Percentiles rank a stretch among this genome's conserved stretches.
Conservation (phyloP, 2,329 filamentous ascomycete species). For the Fusarium pseudocircinatum region DNA sequence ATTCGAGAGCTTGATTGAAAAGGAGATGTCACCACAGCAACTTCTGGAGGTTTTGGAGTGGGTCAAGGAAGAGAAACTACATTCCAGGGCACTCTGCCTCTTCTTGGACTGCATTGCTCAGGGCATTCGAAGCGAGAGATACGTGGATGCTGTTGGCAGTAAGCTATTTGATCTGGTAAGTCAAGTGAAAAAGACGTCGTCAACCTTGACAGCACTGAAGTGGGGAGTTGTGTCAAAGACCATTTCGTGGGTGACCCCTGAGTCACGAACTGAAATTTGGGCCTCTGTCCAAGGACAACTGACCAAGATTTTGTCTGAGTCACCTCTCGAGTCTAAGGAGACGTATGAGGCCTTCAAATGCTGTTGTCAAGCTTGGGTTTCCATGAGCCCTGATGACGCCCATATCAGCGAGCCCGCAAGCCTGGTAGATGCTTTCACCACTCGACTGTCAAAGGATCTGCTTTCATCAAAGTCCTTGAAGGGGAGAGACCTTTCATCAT, state of each 20-base stretch:
- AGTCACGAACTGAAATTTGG: constrained; percentile 49
- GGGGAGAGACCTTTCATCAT: constrained; percentile 31
- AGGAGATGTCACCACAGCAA: constrained; percentile 57
- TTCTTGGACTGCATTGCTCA: constrained; percentile 56
- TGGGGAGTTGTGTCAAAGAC: constrained; percentile 53
- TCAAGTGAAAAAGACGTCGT: constrained; percentile 44
- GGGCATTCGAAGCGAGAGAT: constrained; percentile 54
- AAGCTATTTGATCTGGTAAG: constrained; percentile 51
- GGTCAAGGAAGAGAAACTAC: constrained; percentile 48
- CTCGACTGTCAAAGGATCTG: constrained; percentile 47
- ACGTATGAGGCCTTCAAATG: constrained; percentile 55
- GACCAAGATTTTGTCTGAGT: constrained; percentile 46
- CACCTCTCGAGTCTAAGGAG: constrained; percentile 47
- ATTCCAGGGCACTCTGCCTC: constrained; percentile 50
- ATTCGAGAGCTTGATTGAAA: constrained; percentile 49
- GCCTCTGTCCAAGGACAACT: constrained; percentile 45
- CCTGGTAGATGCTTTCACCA: constrained; percentile 48
- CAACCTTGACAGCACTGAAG: constrained; percentile 48
- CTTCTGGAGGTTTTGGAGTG: constrained; percentile 56
- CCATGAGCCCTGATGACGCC: constrained; percentile 50
- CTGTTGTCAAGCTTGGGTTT: constrained; percentile 51
- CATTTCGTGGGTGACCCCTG: constrained; percentile 47
- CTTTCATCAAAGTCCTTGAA: constrained; percentile 38
- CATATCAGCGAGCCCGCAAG: constrained; percentile 44
- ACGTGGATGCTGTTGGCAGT: constrained; percentile 53